Evolutionary conservation across 2,329 filamentous ascomycete genomes (phyloP), one percentile per base, ranked within the genome.

Genomic region (Phoma herbarum): DNA sequence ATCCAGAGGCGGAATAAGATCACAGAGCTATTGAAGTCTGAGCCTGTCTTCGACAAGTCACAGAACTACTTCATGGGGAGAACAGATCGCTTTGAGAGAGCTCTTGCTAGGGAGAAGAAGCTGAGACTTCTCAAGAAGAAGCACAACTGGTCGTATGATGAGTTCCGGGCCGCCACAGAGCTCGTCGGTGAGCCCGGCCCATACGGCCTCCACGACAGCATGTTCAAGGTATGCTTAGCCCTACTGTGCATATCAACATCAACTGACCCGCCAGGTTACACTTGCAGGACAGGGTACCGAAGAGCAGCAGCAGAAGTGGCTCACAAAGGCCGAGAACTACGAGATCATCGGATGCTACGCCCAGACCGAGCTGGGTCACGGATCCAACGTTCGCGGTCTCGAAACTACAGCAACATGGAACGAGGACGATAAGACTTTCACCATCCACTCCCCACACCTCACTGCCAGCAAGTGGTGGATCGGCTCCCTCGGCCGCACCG

Each of bases 401-500:
- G 88, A 91, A 77, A 91, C 88, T 0, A 89, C 86, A 0, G 89
- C 89, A 1, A 91, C 86, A 0, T 93, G 89, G 89, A 89, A 91
- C 69, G 80, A 85, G 0, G 80, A 87, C 5, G 88, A 91, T 76
- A 89, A 91, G 82, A 91, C 87, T 3, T 93, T 93, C 69, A 88
- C 82, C 14, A 82, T 93, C 33, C 87, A 93, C 76, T 91, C 89
- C 0, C 90, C 90, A 10, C 82, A 86, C 61, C 81, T 93, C 55
- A 93, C 90, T 1, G 85, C 90, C 0, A 89, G 88, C 31, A 94
- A 94, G 73, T 94, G 90, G 90, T 93, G 91, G 91, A 92, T 92
- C 67, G 91, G 91, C 1, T 90, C 89, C 11, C 82, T 93, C 3
- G 91, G 90, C 50, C 84, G 89, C 67, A 88, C 88, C 2, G 90